Evolutionary conservation across 1,284 basidiomycete species (phyloP), one percentile per base, ranked within the genome.

Genomic region (Nidula niveotomentosa): DNA sequence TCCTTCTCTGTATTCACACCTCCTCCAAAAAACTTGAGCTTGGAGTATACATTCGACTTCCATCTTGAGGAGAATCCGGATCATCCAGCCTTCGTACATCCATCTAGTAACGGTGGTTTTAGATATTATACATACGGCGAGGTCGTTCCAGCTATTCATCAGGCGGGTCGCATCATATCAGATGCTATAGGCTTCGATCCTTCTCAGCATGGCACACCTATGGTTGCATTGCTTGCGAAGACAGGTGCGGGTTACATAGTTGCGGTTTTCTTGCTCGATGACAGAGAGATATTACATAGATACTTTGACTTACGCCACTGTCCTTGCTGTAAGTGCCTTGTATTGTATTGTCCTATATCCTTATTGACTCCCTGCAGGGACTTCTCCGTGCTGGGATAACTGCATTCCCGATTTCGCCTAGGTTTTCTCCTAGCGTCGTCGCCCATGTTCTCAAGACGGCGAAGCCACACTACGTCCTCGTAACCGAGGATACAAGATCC

Each of bases 101-200:
- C 46, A 13, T n/a, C 23, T 13, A 30, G 30, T 15, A 23, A 23
- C 46, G 23, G 23, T 6, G 12, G 13, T 48, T 48, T 48, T n/a
- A 48, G 46, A 48, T 48, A n/a, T 13, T 48, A 30, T 48, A 48
- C 46, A n/a, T 48, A 48, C 23, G n/a, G 30, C 12, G 46, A 48
- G 30, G n/a, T 48, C 30, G 46, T 48, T 30, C 46, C 46, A 23
- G 46, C 46, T 13, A 23, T 48, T 48, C 46, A 48, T 48, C 46
- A 23, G 12, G 30, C 46, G 1, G 46, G 46, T 15, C 46, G 30
- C n/a, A 15, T n/a, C n/a, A 12, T 48, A 15, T 48, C 23, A 13
- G 30, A 48, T 48, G 46, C 46, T 23, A 48, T 48, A 13, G 46
- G 23, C 23, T 48, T 30, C 5, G 30, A 30, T 30, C 30, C 30